Evolutionary conservation across 2,329 filamentous ascomycete species (phyloP), one percentile per base, ranked within the genome.

Genomic region (Didymella pinodella): DNA sequence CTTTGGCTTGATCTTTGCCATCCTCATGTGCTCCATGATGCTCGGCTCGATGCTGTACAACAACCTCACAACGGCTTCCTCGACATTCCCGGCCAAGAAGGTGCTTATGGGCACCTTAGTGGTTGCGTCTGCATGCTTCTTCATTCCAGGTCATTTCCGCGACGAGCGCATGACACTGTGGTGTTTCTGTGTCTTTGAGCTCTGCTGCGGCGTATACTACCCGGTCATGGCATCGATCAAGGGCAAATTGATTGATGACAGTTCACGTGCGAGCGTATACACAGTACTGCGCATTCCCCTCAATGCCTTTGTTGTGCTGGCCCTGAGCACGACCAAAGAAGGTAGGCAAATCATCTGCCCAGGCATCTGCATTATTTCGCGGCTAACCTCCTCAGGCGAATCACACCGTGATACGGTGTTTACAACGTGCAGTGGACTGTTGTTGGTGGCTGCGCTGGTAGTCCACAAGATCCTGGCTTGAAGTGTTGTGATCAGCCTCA

Each of bases 11-110:
- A 83, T 85, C 44, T 86, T 87, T 60, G 81, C 83, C 43, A 80
- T 80, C 40, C 85, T 87, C 69, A 87, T 88, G 86, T 82, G 81
- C 22, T 79, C 83, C 6, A 85, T 86, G 72, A 85, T 86, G 73
- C 79, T 85, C 7, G 84, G 85, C n/a, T 85, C 85, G 1, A 78
- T 86, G 26, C 63, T 82, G 7, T 87, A 86, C 71, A 81, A 79
- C 61, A 66, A 77, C 29, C 54, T 74, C 49, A 70, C 69, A 1
- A 66, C 68, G n/a, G 62, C 59, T 5, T 40, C 64, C n/a, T 61
- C 65, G 5, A 59, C 67, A 3, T 44, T 65, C 14, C 62, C 70
- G 8, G 50, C 71, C 52, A 64, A 75, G 43, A 67, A 77, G 34
- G 69, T 75, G 16, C 60, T 68, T 69, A 65, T 68, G 16, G 63